phyloP scores from a whole-genome alignment of 1,139 yeast genomes.

The Protomyces inundatus region DNA sequence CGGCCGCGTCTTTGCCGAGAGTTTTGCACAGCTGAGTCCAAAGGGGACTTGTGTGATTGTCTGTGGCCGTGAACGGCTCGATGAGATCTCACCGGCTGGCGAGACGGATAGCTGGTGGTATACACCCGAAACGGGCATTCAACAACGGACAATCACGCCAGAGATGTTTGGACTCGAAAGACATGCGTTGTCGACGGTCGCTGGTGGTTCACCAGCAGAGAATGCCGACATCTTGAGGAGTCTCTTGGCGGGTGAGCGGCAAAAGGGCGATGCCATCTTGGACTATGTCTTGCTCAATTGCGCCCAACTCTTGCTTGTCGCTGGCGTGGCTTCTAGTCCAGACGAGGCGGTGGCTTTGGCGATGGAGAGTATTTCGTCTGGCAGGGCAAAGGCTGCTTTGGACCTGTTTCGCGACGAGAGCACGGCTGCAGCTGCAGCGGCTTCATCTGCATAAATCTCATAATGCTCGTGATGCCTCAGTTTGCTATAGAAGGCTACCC shows the following conservation, averaged over 20 bases:
- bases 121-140: slow-evolving; percentile 32
- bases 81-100: slow-evolving; percentile 89
- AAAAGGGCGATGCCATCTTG: slow-evolving; percentile 57
- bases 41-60: slow-evolving; percentile 69
- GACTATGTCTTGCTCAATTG: slow-evolving; percentile 85
- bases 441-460: neutral
- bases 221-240: slow-evolving; percentile 63
- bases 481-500: too few relatives aligned
- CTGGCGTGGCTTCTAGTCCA: slow-evolving; percentile 66
- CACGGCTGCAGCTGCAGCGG: slow-evolving; percentile 30
- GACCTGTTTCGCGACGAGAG: slow-evolving; percentile 52
- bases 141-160: slow-evolving; percentile 45
- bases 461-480: too few relatives aligned
- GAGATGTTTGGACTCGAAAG: slow-evolving; percentile 74
- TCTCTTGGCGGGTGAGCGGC: slow-evolving; percentile 47
- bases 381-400: slow-evolving; percentile 59
- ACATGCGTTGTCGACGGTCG: slow-evolving; percentile 61
- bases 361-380: slow-evolving; percentile 57
- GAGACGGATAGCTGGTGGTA: slow-evolving; percentile 64
- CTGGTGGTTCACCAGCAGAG: slow-evolving; percentile 79
- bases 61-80: slow-evolving; percentile 84
- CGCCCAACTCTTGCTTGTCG: slow-evolving; percentile 76
- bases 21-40: slow-evolving; percentile 59
- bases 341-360: slow-evolving; percentile 73
- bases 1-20: slow-evolving; percentile 79